These are phyloP conservation scores for Cryptococcus floricola DNA, from an alignment of 1,284 basidiomycete species.

Conservation along the genomic window DNA sequence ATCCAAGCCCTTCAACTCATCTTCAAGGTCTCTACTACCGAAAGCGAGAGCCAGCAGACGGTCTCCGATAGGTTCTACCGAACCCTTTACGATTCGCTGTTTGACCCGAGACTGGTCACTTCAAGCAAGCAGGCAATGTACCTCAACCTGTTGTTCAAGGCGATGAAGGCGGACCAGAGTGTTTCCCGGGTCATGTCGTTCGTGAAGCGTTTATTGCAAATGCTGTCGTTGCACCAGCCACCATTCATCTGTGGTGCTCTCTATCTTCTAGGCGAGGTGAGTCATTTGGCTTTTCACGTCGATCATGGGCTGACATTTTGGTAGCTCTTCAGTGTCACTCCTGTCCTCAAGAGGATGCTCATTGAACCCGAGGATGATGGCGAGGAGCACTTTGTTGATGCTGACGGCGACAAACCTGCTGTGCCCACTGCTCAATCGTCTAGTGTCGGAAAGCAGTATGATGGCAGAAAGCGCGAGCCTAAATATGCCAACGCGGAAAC, in stretches of 20 bases:
- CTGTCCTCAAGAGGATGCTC: conserved; percentile 67
- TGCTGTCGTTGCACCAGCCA: conserved; percentile 69
- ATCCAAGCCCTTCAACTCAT: conserved; percentile 92
- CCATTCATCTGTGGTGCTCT: conserved; percentile 90
- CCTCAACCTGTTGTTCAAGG: conserved; percentile 90
- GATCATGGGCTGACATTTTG: not conserved
- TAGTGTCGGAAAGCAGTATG: conserved; percentile 55
- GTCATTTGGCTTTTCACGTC: conserved; percentile 13
- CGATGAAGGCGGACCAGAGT: conserved; percentile 74
- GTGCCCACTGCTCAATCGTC: not conserved
- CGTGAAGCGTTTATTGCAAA: conserved; percentile 80
- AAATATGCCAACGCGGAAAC: conserved; percentile 77
- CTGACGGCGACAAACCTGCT: conserved; percentile 16
- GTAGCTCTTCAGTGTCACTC: conserved; percentile 70
- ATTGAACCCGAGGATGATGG: conserved; percentile 53
- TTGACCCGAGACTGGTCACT: conserved; percentile 72
- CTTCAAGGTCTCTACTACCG: conserved; percentile 62
- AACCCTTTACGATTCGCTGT: conserved; percentile 81
- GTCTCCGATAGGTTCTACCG: conserved; percentile 85
- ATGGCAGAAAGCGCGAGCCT: conserved; percentile 86
- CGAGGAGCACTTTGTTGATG: conserved; percentile 55
- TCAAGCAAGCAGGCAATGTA: conserved; percentile 98
- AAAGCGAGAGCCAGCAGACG: conserved; percentile 47
- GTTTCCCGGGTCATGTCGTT: conserved; percentile 68
- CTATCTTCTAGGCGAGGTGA: conserved; percentile 55